Percentiles rank a stretch among this genome's conserved stretches.
phyloP scores from a whole-genome alignment of 2,329 filamentous ascomycete genomes.

The Aspergillus viridinutans region DNA sequence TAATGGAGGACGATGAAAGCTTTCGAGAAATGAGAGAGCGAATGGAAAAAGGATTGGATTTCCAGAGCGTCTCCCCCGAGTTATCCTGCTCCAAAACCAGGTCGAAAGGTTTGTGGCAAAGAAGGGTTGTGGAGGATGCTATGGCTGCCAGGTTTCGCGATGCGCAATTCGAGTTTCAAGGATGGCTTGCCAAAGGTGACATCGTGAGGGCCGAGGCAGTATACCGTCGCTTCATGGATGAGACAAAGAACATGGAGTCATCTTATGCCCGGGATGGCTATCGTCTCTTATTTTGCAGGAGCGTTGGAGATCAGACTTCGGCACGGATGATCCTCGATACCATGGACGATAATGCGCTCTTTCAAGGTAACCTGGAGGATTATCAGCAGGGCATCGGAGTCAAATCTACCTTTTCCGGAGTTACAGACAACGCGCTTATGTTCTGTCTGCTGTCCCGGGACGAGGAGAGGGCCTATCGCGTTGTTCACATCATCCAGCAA shows the following conservation, averaged over 20 bases:
- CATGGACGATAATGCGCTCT: constrained; percentile 2
- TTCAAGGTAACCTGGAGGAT: constrained; percentile 5
- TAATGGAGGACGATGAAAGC: not conserved
- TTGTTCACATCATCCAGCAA: not conserved
- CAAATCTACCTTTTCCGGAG: constrained; percentile 4
- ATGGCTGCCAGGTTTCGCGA: constrained; percentile 3
- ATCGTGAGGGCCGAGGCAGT: not conserved
- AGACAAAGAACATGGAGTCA: not conserved
- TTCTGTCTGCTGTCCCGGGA: constrained; percentile 11
- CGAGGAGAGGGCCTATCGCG: constrained; percentile 6
- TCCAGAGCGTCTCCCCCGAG: not conserved
- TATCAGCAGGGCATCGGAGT: constrained; percentile 7
- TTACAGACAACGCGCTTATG: constrained; percentile 15
- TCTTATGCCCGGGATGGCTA: not conserved
- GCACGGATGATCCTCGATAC: constrained; percentile 13
- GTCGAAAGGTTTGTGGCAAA: constrained; percentile 10
- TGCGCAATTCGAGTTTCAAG: constrained; percentile 1
- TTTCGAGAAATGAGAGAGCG: not conserved
- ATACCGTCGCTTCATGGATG: constrained; percentile 11
- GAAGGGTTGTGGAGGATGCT: constrained; percentile 7
- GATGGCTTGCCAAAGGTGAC: constrained; percentile 6
- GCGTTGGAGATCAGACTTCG: constrained; percentile 14
- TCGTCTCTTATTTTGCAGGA: constrained; percentile 9
- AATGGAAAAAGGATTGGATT: not conserved
- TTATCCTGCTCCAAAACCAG: not conserved